phyloP scores from a whole-genome alignment of 2,329 filamentous ascomycete species.

The Colletotrichum caudatum region DNA sequence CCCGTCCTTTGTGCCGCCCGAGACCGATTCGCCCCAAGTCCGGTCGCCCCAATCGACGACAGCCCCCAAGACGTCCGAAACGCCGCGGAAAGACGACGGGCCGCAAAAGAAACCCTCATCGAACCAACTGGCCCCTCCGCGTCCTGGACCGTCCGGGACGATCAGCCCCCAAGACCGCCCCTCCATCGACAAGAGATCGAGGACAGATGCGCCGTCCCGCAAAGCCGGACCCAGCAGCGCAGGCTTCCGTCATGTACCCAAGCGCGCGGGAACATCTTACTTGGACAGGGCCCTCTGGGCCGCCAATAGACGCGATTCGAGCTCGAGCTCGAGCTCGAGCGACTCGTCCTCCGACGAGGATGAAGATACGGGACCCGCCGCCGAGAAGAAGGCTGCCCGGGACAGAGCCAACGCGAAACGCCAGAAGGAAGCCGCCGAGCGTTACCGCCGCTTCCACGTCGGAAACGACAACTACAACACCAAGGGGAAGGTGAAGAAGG shows the following conservation, averaged over 20 bases:
- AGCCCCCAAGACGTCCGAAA: not conserved
- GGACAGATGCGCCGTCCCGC: slow-evolving; percentile 43
- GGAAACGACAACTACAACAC: slow-evolving; percentile 74
- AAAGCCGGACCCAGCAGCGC: slow-evolving; percentile 36
- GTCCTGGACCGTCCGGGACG: not conserved
- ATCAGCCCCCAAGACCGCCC: slow-evolving; percentile 32
- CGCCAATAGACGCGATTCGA: slow-evolving; percentile 41
- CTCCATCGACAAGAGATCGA: slow-evolving; percentile 42
- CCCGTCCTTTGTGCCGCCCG: slow-evolving; percentile 50
- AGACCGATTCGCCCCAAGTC: slow-evolving; percentile 42
- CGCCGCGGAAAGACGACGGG: not conserved
- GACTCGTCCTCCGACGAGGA: slow-evolving; percentile 46
- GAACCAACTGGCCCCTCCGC: slow-evolving; percentile 33
- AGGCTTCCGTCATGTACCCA: slow-evolving; percentile 39
- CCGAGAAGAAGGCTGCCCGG: slow-evolving; percentile 19
- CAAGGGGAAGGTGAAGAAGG: slow-evolving; percentile 73
- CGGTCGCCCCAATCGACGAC: slow-evolving; percentile 8
- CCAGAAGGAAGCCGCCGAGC: slow-evolving; percentile 45
- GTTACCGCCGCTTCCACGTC: slow-evolving; percentile 68
- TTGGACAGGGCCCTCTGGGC: slow-evolving; percentile 47
- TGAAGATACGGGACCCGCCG: slow-evolving; percentile 4
- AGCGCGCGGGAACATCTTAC: slow-evolving; percentile 47
- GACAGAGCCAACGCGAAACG: slow-evolving; percentile 27
- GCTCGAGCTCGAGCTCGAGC: slow-evolving; percentile 44
- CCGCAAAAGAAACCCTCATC: slow-evolving; percentile 36